A percentile compares a stretch with the other conserved stretches of the same genome.
phyloP scores from a whole-genome alignment of 2,329 filamentous ascomycete species.

The Cryphonectria japonica region DNA sequence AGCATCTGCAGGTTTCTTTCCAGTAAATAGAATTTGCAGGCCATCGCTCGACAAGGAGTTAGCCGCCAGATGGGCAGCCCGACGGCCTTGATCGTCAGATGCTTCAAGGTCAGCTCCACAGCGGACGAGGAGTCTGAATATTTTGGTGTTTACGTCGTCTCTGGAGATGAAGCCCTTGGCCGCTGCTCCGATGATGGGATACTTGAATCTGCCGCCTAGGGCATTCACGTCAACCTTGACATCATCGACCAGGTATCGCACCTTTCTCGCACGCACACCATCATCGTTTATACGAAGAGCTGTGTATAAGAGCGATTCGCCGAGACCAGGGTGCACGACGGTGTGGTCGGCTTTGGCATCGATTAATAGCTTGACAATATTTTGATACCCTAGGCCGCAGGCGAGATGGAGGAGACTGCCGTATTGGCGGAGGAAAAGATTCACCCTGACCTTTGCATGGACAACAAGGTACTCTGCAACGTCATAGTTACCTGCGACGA shows the following conservation, averaged over 20 bases:
- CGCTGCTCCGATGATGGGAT: background rate
- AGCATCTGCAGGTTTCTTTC: background rate
- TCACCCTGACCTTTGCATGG: too few species aligned
- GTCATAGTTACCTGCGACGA: too few species aligned
- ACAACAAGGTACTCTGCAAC: too few species aligned
- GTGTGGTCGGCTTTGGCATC: background rate
- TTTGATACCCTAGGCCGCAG: background rate
- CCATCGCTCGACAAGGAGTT: accelerated
- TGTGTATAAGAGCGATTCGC: background rate
- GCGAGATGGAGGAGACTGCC: too few species aligned
- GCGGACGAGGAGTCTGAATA: background rate
- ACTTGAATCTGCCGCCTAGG: background rate
- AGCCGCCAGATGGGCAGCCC: background rate
- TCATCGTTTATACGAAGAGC: background rate
- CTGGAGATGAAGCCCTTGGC: background rate
- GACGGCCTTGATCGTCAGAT: background rate
- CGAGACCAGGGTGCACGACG: background rate
- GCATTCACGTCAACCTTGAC: background rate
- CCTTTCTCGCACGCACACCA: background rate
- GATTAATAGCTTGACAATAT: background rate
- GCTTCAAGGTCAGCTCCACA: background rate
- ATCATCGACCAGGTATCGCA: background rate
- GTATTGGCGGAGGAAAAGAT: too few species aligned
- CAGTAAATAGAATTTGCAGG: background rate
- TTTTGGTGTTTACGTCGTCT: background rate